Base-by-base conservation (phyloP, 78 protist genomes). In the Capsaspora owczarzaki region DNA sequence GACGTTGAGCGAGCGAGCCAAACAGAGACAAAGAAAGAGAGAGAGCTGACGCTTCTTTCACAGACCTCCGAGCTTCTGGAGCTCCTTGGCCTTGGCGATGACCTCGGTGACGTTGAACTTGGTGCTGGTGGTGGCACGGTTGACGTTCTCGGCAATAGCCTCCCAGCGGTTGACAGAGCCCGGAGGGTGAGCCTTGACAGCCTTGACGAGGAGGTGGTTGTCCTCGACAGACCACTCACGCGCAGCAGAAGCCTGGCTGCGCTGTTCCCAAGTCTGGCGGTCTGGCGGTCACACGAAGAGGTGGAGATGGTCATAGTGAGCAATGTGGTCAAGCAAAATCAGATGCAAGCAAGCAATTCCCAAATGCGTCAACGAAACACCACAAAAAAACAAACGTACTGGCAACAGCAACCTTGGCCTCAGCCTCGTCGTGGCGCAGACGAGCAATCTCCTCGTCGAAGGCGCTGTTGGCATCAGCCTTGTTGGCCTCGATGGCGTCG, bases 101-200 rank as follows among this genome's bases (percentile, higher is more conserved):
- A 56, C n/a, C n/a, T 56, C 66, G 29, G 35, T 16, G n/a, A n/a
- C n/a, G 10, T 56, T 29, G 29, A 29, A 25, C 33, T 29, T 16
- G 29, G 35, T 12, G 14, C 66, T 12, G 20, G 29, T 29, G 66
- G 66, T 29, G 66, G 12, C 33, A 3, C 33, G 25, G 14, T 56
- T 56, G 66, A 56, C 72, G 33, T 33, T 33, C 72, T 35, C 41
- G 19, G 72, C 23, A 31, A 63, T 35, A 8, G 40, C 19, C 72
- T 63, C 63, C 82, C 82, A 79, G 51, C 82, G 82, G 70, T 79
- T 61, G 14, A 4, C 22, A 31, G 79, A 49, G 61, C 86, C 86
- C 22, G 80, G 68, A 1, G 86, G 86, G 42, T 61, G 51, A 35
- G 38, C 38, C 27, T 60, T 46, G 38, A 74, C 86, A 4, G 80